A percentile compares a stretch with the other conserved stretches of the same genome.
These are phyloP conservation scores for Borovskyia barvae DNA, from an alignment of 208 protist genomes.

Conservation along the genomic window DNA sequence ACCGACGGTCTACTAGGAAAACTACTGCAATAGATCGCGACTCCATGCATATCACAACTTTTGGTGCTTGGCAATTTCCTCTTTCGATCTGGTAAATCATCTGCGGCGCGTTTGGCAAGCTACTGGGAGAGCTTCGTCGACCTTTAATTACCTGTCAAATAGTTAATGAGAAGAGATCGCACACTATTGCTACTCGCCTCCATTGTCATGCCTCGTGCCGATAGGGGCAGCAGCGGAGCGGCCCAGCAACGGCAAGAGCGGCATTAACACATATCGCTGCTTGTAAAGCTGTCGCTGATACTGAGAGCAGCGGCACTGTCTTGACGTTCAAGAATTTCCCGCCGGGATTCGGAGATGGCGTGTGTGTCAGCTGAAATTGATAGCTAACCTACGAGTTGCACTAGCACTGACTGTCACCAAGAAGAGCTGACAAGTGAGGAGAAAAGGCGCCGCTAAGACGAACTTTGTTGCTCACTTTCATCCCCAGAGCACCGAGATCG, in stretches of 20 bases:
- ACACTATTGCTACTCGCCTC: background rate
- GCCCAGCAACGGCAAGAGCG: background rate
- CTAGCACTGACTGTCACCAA: background rate
- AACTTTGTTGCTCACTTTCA: background rate
- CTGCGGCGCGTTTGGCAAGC: conserved; percentile 33
- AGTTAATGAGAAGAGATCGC: background rate
- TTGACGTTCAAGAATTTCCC: background rate
- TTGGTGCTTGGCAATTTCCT: background rate
- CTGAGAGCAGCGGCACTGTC: background rate
- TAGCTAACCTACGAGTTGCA: too few species aligned
- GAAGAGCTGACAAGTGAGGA: background rate
- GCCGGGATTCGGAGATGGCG: background rate
- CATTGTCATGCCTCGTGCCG: background rate
- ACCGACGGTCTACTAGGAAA: conserved; percentile 94
- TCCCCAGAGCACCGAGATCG: background rate
- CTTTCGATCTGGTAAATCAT: background rate
- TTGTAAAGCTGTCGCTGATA: background rate
- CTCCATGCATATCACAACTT: conserved; percentile 89
- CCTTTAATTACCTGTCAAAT: conserved; percentile 87
- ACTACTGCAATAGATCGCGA: conserved; percentile 96
- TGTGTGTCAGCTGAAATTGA: background rate
- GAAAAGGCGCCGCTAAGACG: background rate
- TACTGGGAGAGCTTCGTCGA: conserved; percentile 92
- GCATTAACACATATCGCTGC: background rate
- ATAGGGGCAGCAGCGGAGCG: conserved; percentile 1